Base-by-base conservation (phyloP, 352 stramenopile species). In the Phytophthora pinifolia region DNA sequence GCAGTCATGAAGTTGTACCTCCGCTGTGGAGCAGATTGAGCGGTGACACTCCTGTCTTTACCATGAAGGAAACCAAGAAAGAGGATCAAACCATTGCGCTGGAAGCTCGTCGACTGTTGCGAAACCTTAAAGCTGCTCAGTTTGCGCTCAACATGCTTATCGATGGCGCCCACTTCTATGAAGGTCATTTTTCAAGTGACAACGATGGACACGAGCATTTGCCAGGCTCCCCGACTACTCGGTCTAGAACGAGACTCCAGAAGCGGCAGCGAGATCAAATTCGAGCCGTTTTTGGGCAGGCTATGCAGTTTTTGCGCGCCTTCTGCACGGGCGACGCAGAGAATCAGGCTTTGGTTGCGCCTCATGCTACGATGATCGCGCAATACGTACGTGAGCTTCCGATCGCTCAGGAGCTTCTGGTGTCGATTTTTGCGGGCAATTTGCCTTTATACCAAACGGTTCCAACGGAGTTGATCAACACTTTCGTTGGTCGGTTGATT, bases 131-230 rank as follows among this genome's bases (percentile, higher is more conserved):
- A 47, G 76, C 74, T 10, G 65, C 76, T 9, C 63, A 88, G 34
- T 80, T 86, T 46, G 74, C 86, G 8, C 46, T 88, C 10, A 80
- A 65, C 15, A 87, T 91, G 74, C 66, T 91, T 45, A 58, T 72
- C 15, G 79, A 88, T 65, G 80, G 80, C 8, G 77, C 76, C 10
- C 78, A 91, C 49, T 86, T 87, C 39, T 91, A 83, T 15, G 76
- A 88, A 44, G 73, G 72, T 0, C 75, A 89, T 46, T 37, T 77
- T 22, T 52, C 42, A 2, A 38, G 46, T 31, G 50, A 46, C 22
- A 61, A 33, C 18, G 52, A 47, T 14, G 50, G 63, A 9, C 25
- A 60, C n/a, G 47, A 70, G 9, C 56, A 66, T 62, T 54, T 39
- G 8, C 61, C 62, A 14, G 49, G 56, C 4, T 77, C 57, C 20